Base-by-base conservation (phyloP, 2,329 filamentous ascomycete species). In the Fusarium sp. region DNA sequence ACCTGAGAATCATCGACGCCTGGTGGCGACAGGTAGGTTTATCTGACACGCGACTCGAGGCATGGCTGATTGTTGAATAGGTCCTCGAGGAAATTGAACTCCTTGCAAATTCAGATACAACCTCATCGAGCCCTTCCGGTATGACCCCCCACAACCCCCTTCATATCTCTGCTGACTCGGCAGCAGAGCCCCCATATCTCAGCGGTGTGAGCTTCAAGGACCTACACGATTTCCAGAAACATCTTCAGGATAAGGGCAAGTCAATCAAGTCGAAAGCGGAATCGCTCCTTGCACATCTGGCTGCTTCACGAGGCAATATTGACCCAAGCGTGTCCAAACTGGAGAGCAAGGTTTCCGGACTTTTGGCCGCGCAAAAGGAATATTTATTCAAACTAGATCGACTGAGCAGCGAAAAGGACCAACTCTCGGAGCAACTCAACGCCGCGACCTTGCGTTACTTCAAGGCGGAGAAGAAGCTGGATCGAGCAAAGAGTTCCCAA, bases 381-480 rank as follows among this genome's bases (percentile, higher is more conserved):
- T 92, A 94, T 76, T 86, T 94, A 13, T 88, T 93, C 41, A 93
- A 95, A 80, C 84, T 97, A 60, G 94, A 97, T 75, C 90, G 92
- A 64, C 85, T 95, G 14, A 88, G 91, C 58, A 87, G 90, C 8
- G 95, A 98, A 78, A 97, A 97, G 78, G 93, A 97, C 64, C 92
- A 94, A 76, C 87, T 98, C 5, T 94, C 94, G 56, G 94, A 97
- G 79, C 93, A 96, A 72, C 87, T 98, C 22, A 96, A 98, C 80
- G 92, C 91, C 37, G 97, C 96, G 18, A 97, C 95, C 6, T 87
- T 97, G 68, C 91, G 97, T 74, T 98, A 97, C 80, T 94, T 98
- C 86, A 94, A 97, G 76, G 97, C 97, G 0, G 97, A 99, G 82
- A 97, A 97, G 86, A 97, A 95, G 81, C 87, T 98, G 62, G 97